Conservation (phyloP, 805 yeast genomes). For the Cephaloascus albidus region DNA sequence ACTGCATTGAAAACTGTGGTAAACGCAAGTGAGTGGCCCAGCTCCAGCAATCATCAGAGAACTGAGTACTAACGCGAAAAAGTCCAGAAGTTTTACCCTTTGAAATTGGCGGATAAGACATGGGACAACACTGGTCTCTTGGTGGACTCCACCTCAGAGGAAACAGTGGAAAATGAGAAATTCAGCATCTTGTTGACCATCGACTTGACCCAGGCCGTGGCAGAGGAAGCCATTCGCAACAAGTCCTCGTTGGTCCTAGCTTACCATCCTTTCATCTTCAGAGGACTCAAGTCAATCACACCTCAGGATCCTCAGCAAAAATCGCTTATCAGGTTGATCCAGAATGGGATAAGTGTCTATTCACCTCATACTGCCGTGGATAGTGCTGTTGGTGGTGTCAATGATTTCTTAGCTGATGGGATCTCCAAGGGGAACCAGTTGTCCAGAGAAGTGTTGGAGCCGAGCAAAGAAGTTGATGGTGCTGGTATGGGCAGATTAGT, state of each 20-base stretch:
- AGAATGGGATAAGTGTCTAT: conserved; percentile 78
- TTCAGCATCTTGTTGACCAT: conserved; percentile 55
- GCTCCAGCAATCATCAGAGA: conserved; percentile 1
- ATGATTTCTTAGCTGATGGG: conserved; percentile 79
- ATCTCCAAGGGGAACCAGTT: conserved; percentile 17
- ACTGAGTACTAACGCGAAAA: conserved; percentile 10
- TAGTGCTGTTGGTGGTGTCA: conserved; percentile 87
- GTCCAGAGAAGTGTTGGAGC: conserved; percentile 29
- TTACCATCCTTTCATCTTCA: conserved; percentile 88
- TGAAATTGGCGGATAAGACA: conserved; percentile 67
- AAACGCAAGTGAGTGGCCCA: conserved; percentile 23
- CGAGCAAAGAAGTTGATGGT: conserved; percentile 28
- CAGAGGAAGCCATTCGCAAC: conserved; percentile 66
- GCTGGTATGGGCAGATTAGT: conserved; percentile 83
- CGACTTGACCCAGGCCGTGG: conserved; percentile 78
- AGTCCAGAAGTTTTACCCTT: conserved; percentile 76
- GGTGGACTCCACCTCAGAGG: conserved; percentile 50
- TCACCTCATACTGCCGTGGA: conserved; percentile 96
- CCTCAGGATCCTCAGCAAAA: conserved; percentile 67
- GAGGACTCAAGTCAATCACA: conserved; percentile 71
- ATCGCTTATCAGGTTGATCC: conserved; percentile 63
- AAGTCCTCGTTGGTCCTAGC: conserved; percentile 61
- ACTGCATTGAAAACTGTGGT: conserved; percentile 32
- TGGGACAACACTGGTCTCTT: conserved; percentile 97
- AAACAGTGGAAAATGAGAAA: conserved; percentile 5